Evolutionary conservation across 176 grass and related monocot genomes (phyloP).

Genomic region (Alloteropsis semialata): DNA sequence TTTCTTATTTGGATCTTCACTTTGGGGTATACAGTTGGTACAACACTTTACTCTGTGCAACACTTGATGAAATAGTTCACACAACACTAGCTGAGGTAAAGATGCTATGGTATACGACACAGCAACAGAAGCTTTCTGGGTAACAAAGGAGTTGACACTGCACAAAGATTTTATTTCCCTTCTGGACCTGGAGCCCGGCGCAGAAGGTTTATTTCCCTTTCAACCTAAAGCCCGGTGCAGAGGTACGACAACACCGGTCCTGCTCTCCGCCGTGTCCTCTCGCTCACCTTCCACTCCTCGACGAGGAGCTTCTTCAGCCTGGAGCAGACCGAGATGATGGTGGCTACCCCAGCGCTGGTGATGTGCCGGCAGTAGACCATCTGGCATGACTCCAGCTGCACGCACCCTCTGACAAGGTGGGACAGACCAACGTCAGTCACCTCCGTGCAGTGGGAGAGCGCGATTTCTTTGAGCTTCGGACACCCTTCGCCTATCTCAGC

Average conservation of each 20-base stretch:
- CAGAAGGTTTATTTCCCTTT: conserved; percentile 21
- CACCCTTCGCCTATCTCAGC: conserved; percentile 73
- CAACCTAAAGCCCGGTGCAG: conserved; percentile 42
- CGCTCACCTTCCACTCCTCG: conserved; percentile 78
- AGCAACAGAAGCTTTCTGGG: neutral
- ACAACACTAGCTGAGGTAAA: neutral
- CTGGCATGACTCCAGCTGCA: conserved; percentile 52
- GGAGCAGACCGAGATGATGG: conserved; percentile 60
- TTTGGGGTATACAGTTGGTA: neutral
- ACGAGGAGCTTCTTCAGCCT: conserved; percentile 78
- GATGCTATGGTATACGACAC: neutral
- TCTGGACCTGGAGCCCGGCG: conserved; percentile 33
- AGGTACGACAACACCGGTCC: conserved; percentile 59
- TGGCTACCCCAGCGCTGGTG: conserved; percentile 67
- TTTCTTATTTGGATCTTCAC: neutral
- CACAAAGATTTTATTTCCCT: neutral
- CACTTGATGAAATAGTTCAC: neutral
- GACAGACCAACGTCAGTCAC: conserved; percentile 70
- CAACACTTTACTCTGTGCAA: conserved; percentile 2
- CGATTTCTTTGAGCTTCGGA: conserved; percentile 60
- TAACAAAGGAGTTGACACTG: neutral
- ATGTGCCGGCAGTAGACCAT: conserved; percentile 74
- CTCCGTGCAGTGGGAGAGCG: conserved; percentile 61
- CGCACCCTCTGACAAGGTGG: conserved; percentile 65
- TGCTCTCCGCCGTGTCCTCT: conserved; percentile 69